Percentiles rank a stretch among this genome's conserved stretches.
phyloP scores from a whole-genome alignment of 441 rosid species.

The Populus tomentosa region DNA sequence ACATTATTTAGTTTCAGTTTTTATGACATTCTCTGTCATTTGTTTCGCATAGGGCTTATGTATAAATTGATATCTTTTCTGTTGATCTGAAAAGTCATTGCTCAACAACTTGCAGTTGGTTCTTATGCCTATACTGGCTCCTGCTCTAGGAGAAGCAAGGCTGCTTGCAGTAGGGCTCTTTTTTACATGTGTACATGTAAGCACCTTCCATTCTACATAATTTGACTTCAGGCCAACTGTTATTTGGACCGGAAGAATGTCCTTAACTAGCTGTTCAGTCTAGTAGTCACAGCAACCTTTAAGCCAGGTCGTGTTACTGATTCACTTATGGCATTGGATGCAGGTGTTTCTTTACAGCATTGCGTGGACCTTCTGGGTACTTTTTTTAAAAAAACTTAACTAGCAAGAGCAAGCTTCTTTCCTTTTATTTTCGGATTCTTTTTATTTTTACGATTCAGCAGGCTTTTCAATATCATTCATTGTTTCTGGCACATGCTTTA shows the following conservation, averaged over 20 bases:
- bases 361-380: slow-evolving; percentile 89
- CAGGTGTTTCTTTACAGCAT: slow-evolving; percentile 77
- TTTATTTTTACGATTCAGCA: neutral
- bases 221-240: neutral
- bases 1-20: neutral
- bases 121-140: slow-evolving; percentile 71
- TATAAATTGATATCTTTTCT: neutral
- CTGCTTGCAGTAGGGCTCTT: slow-evolving; percentile 74
- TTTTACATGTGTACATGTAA: slow-evolving; percentile 68
- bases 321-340: slow-evolving; percentile 18
- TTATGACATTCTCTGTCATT: neutral
- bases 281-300: neutral
- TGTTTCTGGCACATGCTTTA: neutral
- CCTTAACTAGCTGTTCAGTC: neutral
- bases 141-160: slow-evolving; percentile 65
- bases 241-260: neutral
- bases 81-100: slow-evolving; percentile 14
- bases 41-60: neutral
- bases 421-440: neutral
- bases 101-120: slow-evolving; percentile 46
- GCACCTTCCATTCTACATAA: slow-evolving; percentile 13
- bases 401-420: slow-evolving; percentile 6
- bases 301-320: neutral
- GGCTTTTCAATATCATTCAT: neutral
- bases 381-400: slow-evolving; percentile 11